Evolutionary conservation across 352 stramenopile species (phyloP).

Genomic region (Achlya hypogyna): DNA sequence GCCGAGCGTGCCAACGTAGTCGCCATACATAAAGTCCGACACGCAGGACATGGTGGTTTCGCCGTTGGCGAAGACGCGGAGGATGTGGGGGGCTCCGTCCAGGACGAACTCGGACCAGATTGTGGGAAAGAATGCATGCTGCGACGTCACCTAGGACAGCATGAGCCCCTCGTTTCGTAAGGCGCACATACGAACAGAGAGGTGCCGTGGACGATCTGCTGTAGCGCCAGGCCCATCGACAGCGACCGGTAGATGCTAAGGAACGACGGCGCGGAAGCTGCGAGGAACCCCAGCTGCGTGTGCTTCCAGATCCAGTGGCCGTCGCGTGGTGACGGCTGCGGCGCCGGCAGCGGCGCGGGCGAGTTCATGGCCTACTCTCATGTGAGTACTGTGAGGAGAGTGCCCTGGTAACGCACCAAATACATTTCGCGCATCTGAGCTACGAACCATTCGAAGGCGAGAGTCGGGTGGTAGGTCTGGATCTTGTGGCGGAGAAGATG

Average conservation of each 20-base stretch:
- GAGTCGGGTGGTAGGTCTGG: neutral
- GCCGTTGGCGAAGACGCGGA: slow-evolving; percentile 12
- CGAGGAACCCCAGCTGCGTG: neutral
- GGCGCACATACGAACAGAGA: neutral
- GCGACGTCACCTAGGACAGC: neutral
- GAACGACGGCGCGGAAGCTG: neutral
- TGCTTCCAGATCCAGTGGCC: neutral
- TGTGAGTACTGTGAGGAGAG: neutral
- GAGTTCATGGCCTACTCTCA: neutral
- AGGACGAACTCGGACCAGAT: slow-evolving; percentile 13
- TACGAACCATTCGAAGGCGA: slow-evolving; percentile 14
- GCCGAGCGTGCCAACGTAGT: neutral
- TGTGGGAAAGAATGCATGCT: neutral
- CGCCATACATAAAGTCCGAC: neutral
- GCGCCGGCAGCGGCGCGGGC: neutral
- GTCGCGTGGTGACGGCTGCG: neutral
- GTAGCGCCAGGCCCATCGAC: slow-evolving; percentile 3
- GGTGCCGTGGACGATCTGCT: neutral
- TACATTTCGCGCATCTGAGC: slow-evolving; percentile 19
- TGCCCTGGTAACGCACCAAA: neutral
- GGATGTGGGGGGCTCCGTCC: neutral
- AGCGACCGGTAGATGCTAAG: neutral
- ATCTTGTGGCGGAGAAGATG: neutral
- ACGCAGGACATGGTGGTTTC: slow-evolving; percentile 15
- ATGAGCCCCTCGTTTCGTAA: neutral